A percentile compares a stretch with the other conserved stretches of the same genome.
phyloP scores from a whole-genome alignment of 1,284 basidiomycete species.

The Stereum hirsutum region DNA sequence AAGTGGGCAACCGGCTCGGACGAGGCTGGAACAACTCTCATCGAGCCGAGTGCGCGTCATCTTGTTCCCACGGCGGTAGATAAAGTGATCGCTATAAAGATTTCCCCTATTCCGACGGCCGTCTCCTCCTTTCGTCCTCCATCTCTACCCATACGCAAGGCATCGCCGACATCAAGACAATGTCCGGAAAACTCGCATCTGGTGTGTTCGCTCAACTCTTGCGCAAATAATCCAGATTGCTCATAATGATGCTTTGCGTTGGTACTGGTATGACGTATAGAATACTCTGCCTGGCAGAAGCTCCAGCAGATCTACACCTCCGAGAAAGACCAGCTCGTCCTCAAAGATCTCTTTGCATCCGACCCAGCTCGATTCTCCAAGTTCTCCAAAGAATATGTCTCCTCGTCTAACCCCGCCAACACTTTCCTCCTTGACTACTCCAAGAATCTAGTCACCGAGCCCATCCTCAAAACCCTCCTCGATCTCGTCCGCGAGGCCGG shows the following conservation, averaged over 20 bases:
- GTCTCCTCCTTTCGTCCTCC: no score
- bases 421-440: slow-evolving; percentile 93
- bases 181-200: slow-evolving; percentile 1
- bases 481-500: slow-evolving; percentile 79
- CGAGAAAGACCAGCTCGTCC: slow-evolving; percentile 68
- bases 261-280: slow-evolving; percentile 40
- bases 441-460: slow-evolving; percentile 91
- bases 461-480: slow-evolving; percentile 73
- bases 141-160: not conserved
- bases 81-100: no score
- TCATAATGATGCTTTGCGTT: no score
- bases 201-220: not conserved
- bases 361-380: slow-evolving; percentile 84
- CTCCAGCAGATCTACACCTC: slow-evolving; percentile 81
- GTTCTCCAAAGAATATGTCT: slow-evolving; percentile 75
- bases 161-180: no score
- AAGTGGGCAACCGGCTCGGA: no score
- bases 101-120: no score
- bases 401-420: slow-evolving; percentile 55
- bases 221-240: not conserved
- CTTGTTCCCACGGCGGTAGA: no score
- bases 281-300: slow-evolving; percentile 86
- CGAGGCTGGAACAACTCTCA: no score
- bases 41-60: no score
- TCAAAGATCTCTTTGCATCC: slow-evolving; percentile 86